Evolutionary conservation across 192 early-diverging fungal genomes (phyloP).

Genomic region (Entrophospora sp.): DNA sequence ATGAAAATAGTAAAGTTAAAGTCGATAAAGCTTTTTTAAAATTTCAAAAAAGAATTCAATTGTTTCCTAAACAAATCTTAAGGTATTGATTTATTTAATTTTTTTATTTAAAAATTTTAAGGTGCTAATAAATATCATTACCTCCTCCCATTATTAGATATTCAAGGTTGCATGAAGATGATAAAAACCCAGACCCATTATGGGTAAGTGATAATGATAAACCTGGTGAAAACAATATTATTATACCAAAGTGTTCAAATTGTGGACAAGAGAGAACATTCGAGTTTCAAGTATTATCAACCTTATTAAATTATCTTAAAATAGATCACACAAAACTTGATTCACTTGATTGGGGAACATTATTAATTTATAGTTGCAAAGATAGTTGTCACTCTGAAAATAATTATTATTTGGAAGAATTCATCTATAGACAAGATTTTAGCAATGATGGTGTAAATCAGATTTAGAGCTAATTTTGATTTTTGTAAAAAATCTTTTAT

Average conservation of each 20-base stretch:
- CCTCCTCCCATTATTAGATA: conserved; percentile 42
- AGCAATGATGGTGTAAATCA: conserved; percentile 63
- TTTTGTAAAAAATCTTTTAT: no score
- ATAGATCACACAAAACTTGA: conserved; percentile 60
- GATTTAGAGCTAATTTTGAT: no score
- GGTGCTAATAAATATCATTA: not conserved
- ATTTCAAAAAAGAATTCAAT: conserved; percentile 76
- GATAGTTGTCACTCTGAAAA: conserved; percentile 58
- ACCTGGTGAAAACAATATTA: conserved; percentile 48
- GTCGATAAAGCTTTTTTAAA: conserved; percentile 86
- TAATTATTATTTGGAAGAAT: conserved; percentile 56
- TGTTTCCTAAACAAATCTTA: conserved; percentile 79
- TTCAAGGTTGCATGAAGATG: conserved; percentile 49
- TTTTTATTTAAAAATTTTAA: not conserved
- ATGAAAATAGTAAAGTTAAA: conserved; percentile 70
- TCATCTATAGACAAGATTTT: conserved; percentile 73
- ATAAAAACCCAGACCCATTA: conserved; percentile 51
- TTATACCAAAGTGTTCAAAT: conserved; percentile 57
- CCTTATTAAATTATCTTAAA: conserved; percentile 69
- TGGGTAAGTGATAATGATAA: conserved; percentile 67
- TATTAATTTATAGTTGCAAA: conserved; percentile 81
- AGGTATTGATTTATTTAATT: conserved; percentile 31
- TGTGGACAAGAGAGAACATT: conserved; percentile 71
- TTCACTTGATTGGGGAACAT: conserved; percentile 86
- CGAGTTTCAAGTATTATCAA: conserved; percentile 92